Conservation (phyloP, 139 green algal genomes). For the Chlamydomonas applanata region DNA sequence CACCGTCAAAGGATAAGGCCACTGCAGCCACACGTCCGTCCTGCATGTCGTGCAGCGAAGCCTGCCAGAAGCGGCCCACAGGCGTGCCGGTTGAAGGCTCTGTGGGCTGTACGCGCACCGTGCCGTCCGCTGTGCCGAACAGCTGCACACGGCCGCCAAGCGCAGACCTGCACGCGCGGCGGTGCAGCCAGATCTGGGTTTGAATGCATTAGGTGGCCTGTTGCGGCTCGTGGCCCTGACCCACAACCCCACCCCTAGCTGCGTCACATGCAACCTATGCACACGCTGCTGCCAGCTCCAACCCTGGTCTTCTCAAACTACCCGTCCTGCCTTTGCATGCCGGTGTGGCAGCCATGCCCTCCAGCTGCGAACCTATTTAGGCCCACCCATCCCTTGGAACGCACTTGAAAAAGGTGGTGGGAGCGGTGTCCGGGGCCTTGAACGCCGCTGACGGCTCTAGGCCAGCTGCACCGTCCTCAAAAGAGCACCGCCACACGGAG, state of each 20-base stretch:
- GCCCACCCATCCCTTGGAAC: too few species aligned
- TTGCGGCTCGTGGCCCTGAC: too few species aligned
- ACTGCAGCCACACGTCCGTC: conserved; percentile 44
- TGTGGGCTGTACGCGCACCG: conserved; percentile 32
- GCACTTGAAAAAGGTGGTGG: conserved; percentile 20
- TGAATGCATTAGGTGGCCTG: too few species aligned
- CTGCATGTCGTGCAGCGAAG: conserved; percentile 54
- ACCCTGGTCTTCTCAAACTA: too few species aligned
- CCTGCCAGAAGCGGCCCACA: conserved; percentile 35
- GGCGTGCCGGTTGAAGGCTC: neutral
- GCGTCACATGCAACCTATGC: too few species aligned
- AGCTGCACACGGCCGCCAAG: conserved; percentile 15
- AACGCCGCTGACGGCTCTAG: neutral
- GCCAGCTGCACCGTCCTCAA: conserved; percentile 6
- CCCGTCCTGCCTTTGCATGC: too few species aligned
- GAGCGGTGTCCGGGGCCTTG: conserved; percentile 10
- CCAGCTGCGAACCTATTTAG: too few species aligned
- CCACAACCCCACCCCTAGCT: too few species aligned
- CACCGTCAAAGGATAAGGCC: conserved; percentile 62
- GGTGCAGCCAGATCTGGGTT: too few species aligned
- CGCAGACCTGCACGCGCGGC: neutral
- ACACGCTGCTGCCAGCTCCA: too few species aligned
- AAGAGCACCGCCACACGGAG: conserved; percentile 28
- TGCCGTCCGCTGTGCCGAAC: conserved; percentile 33
- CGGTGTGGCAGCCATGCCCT: too few species aligned